Evolutionary conservation across 2,329 filamentous ascomycete genomes (phyloP), one percentile per base, ranked within the genome.

Genomic region (Colletotrichum sp.): DNA sequence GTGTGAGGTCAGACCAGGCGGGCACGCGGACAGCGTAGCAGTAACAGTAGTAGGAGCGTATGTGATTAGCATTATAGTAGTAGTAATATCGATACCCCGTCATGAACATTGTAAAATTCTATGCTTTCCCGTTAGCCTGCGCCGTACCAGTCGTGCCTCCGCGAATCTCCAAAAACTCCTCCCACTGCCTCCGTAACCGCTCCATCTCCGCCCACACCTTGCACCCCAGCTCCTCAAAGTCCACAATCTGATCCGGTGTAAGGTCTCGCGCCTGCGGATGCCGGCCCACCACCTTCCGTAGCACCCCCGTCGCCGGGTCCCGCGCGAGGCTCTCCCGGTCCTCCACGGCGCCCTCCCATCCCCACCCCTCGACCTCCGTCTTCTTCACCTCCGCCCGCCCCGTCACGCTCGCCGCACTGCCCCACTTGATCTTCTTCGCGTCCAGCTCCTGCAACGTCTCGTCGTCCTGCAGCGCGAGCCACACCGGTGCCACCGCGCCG

Each of bases 301-400:
- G 85, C 70, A 88, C 85, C 4, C 88, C 88, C 60, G 85, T 80
- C 55, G 86, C 84, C 1, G 79, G 80, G 81, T 82, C 79, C 58
- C 84, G 84, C 81, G 90, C 87, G 82, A 92, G 87, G 80, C 85
- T 82, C 76, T 82, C 86, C 77, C 87, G 88, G 36, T 86, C 84
- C 77, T 89, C 88, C n/a, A 88, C 86, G 12, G 84, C 86, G 71
- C 94, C 93, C 78, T 91, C 87, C 84, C 92, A 93, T 0, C 95
- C 96, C 96, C 96, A 98, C 9, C 95, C 95, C 58, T 95, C 92
- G 5, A 98, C 93, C 83, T 98, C 95, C 2, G 96, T 98, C 80
- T 92, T 92, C 84, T 93, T 94, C 7, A 95, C 91, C 52, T 89
- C 86, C 75, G 91, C 89, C 24, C 88, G 85, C 0, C 93, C 92